phyloP scores from a whole-genome alignment of 1,284 basidiomycete genomes.

The Ganoderma leucocontextum region DNA sequence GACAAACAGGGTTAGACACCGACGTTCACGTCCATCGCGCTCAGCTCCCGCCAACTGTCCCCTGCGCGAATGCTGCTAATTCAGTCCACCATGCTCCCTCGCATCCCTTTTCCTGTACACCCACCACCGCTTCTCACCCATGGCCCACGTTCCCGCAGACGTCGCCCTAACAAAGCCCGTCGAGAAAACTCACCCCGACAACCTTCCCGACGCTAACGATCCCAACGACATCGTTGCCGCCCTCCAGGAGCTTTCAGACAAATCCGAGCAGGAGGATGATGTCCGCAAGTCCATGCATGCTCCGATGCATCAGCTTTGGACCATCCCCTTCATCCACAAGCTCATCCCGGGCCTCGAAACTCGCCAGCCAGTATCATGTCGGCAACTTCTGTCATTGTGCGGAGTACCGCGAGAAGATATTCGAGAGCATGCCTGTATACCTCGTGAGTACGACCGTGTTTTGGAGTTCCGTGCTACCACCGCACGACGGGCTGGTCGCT shows the following conservation, averaged over 20 bases:
- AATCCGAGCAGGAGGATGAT: conserved; percentile 48
- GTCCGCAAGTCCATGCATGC: conserved; percentile 54
- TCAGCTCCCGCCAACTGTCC: neutral
- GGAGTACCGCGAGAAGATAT: conserved; percentile 67
- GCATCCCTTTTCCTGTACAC: neutral
- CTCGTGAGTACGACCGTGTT: conserved; percentile 46
- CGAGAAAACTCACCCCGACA: conserved; percentile 39
- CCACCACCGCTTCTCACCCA: neutral
- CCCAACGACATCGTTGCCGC: conserved; percentile 38
- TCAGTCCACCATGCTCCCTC: conserved; percentile 2
- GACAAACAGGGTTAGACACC: conserved; percentile 1
- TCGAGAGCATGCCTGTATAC: conserved; percentile 87
- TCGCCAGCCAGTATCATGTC: conserved; percentile 60
- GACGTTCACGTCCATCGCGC: neutral
- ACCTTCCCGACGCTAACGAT: conserved; percentile 38
- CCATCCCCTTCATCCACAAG: conserved; percentile 51
- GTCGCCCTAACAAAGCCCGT: conserved; percentile 38
- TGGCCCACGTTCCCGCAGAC: conserved; percentile 26
- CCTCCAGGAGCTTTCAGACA: conserved; percentile 52
- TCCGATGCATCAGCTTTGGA: conserved; percentile 38
- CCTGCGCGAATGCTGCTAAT: conserved; percentile 2
- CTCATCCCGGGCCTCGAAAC: conserved; percentile 61
- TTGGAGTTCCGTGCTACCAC: too few relatives aligned
- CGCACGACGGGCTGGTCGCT: too few relatives aligned
- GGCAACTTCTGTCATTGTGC: conserved; percentile 76